Base-by-base conservation (phyloP, 257 asterid genomes). In the Capsicum chinense region DNA sequence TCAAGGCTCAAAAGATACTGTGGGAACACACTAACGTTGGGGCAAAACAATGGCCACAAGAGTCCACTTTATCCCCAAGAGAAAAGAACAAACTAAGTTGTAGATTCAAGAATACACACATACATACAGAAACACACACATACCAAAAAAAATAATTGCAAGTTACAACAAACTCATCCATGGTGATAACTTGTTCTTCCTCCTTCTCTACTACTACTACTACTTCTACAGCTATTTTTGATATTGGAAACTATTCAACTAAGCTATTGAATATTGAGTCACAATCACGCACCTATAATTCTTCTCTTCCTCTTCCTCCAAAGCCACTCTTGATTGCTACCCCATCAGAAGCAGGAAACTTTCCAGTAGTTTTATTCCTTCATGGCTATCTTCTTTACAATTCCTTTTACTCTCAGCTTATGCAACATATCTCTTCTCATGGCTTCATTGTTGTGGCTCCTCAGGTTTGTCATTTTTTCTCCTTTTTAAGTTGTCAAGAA, bases 381-480 rank as follows among this genome's bases (percentile, higher is more conserved):
- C 98, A 95, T 89, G 99, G 99, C 56, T 95, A 86, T 79, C 97
- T 95, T 82, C 96, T 95, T 56, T 81, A 84, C 90, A 95, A 93
- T 83, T 88, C 94, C 7, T 95, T 95, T 90, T 95, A 94, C 91
- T 93, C 99, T 83, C 94, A 90, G 83, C 94, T 95, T 50, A 81
- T 94, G 56, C 96, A 87, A 3, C 98, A 94, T 87, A 87, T 95
- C 59, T 92, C 95, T 12, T 95, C 98, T 5, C 97, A 95, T 86
- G 99, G 98, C 14, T 93, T 92, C 93, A 89, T 95, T 9, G 94
- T 94, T 44, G 90, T 92, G 56, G 98, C 94, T 5, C 98, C 99
- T 33, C 99, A 95, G 97, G 99, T 95, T 85, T 16, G 79, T 69
- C 39, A 16, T 16, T 42, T 16, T 39, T 0, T 16, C 15, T 39